These are phyloP conservation scores for Fusarium euwallaceae DNA, from an alignment of 2,329 filamentous ascomycete species.

Conservation along the genomic window DNA sequence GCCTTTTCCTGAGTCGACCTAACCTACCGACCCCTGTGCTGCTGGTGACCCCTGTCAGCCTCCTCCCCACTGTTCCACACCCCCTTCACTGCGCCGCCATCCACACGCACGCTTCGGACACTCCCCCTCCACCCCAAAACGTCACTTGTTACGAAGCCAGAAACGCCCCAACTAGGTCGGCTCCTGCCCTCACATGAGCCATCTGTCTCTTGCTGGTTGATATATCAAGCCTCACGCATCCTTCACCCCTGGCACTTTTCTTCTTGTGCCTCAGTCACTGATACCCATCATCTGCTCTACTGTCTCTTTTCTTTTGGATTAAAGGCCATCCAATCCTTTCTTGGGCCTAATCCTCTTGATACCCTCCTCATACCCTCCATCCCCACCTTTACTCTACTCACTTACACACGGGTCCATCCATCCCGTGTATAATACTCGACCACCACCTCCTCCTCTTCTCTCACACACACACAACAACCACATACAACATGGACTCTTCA, in stretches of 20 bases:
- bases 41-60: background rate
- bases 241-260: constrained; percentile 33
- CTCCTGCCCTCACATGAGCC: constrained; percentile 47
- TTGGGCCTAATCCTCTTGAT: constrained; percentile 22
- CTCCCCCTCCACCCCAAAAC: constrained; percentile 49
- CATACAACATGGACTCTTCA: constrained; percentile 37
- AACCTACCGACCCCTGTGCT: background rate
- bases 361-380: constrained; percentile 6
- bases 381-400: constrained; percentile 18
- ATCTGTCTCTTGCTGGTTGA: constrained; percentile 40
- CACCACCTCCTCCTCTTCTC: constrained; percentile 15
- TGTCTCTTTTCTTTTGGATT: constrained; percentile 20
- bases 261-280: constrained; percentile 38
- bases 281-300: constrained; percentile 36
- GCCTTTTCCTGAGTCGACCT: background rate
- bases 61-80: constrained; percentile 49
- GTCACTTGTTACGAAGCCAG: constrained; percentile 56
- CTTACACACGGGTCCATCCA: constrained; percentile 34
- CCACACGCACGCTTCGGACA: constrained; percentile 5
- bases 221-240: constrained; percentile 48
- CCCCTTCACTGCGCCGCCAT: constrained; percentile 50
- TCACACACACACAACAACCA: constrained; percentile 18
- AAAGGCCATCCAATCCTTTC: constrained; percentile 19
- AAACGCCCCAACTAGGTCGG: constrained; percentile 34
- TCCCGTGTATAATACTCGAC: constrained; percentile 32